phyloP scores from a whole-genome alignment of 2,329 filamentous ascomycete species.

The Periglandula ipomoeae region DNA sequence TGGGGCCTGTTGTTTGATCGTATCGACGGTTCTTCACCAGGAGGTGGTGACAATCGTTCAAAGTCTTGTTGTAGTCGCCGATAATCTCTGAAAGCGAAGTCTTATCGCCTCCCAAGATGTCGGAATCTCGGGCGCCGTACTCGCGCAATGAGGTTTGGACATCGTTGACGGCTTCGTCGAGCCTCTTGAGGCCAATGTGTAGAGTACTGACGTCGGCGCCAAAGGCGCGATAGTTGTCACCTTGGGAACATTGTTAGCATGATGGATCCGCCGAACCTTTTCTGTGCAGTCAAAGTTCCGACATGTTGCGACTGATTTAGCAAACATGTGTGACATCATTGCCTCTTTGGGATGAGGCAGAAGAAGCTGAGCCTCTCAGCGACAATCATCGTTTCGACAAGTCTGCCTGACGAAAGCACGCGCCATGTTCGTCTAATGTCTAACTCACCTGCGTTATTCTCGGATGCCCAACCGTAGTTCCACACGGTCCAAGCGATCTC shows the following conservation, averaged over 20 bases:
- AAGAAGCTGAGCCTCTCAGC: background rate
- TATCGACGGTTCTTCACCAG: conserved; percentile 15
- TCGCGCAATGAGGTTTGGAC: background rate
- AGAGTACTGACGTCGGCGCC: conserved; percentile 5
- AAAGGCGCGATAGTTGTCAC: conserved; percentile 7
- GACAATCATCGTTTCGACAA: too few species aligned
- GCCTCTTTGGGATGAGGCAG: background rate
- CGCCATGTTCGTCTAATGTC: background rate
- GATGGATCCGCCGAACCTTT: too few species aligned
- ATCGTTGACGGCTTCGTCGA: background rate
- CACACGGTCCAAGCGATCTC: conserved; percentile 4
- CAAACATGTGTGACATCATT: background rate
- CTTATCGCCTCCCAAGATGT: conserved; percentile 12
- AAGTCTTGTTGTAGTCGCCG: conserved; percentile 17
- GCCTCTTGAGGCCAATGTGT: background rate
- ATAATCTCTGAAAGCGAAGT: conserved; percentile 15
- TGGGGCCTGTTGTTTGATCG: conserved; percentile 8
- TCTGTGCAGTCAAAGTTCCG: background rate
- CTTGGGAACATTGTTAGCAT: background rate
- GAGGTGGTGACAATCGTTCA: conserved; percentile 15
- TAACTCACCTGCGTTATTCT: conserved; percentile 4
- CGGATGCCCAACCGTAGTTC: conserved; percentile 5
- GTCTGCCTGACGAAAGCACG: too few species aligned
- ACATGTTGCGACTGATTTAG: too few species aligned
- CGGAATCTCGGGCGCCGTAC: background rate